Evolutionary conservation across 1,284 basidiomycete genomes (phyloP).

Genomic region (Leucoagaricus sp.): DNA sequence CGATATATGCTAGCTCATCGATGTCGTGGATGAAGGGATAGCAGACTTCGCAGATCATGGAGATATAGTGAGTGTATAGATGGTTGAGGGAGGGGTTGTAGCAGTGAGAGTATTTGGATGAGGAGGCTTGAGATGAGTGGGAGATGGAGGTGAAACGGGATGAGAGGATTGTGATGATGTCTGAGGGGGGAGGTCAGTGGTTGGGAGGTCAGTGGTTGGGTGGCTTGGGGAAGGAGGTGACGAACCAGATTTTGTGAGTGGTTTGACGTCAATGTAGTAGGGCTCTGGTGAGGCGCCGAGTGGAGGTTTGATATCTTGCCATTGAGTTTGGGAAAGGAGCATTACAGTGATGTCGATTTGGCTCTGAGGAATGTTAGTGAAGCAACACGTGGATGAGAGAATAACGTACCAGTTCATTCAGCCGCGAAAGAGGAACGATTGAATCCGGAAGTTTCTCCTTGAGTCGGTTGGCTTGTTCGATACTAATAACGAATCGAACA

Average conservation of each 20-base stretch:
- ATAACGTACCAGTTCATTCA: conserved; percentile 72
- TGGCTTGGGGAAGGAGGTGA: not conserved
- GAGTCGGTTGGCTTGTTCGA: conserved; percentile 73
- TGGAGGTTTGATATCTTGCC: conserved; percentile 75
- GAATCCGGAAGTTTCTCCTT: conserved; percentile 63
- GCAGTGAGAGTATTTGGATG: conserved; percentile 4
- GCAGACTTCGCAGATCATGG: conserved; percentile 65
- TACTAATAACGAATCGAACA: conserved; percentile 56
- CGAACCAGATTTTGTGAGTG: conserved; percentile 63
- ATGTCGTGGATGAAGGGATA: conserved; percentile 68
- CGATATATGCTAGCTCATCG: conserved; percentile 74
- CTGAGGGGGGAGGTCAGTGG: conserved; percentile 26
- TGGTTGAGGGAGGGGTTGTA: conserved; percentile 54
- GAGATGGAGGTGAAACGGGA: conserved; percentile 28
- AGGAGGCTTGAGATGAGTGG: not conserved
- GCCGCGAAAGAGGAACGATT: conserved; percentile 69
- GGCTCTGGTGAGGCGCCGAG: conserved; percentile 77
- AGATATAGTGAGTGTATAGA: conserved; percentile 68
- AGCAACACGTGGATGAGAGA: not conserved
- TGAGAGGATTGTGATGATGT: conserved; percentile 38
- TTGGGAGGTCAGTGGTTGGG: too few species aligned
- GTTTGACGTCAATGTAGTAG: conserved; percentile 58
- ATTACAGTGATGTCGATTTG: conserved; percentile 55
- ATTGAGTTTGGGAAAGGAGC: conserved; percentile 67
- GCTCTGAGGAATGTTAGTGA: conserved; percentile 27